Evolutionary conservation across 306 rosid genomes (phyloP), one percentile per base, ranked within the genome.

Genomic region (Leucaena leucocephala): DNA sequence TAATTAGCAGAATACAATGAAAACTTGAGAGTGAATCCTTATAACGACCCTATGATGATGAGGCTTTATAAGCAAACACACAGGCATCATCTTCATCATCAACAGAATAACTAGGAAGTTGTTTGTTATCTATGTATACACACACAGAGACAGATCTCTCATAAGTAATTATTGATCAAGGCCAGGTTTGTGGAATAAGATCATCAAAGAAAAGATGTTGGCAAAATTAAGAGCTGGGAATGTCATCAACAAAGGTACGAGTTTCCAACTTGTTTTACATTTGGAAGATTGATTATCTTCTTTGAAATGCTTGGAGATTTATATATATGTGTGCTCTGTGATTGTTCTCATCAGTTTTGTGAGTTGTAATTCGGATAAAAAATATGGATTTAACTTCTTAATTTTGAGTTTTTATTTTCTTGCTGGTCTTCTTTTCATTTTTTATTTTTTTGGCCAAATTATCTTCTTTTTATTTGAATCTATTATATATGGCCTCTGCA

Each of bases 1-100:
- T 59, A 57, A 67, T 35, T 74, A 82, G 34, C 33, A 62, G 39
- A 54, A n/a, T 13, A 12, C 46, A 52, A 33, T 49, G 40, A 49
- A 73, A 48, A 65, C 86, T 84, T 85, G 80, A 81, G 43, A 57
- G 42, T 64, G 82, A 83, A 85, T 79, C 63, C 78, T 76, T 80
- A 74, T 63, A 48, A 49, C 44, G 4, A 65, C 19, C 71, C 0
- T 27, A 4, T 9, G 63, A 72, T 0, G 21, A 11, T n/a, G 71
- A 74, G 75, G 46, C 82, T 74, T 77, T 80, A 71, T 74, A 75
- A 59, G n/a, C 74, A 52, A 78, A 39, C 42, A 45, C 44, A 19
- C 27, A 17, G 63, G 63, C 12, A 19, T n/a, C 62, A 35, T n/a
- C 52, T 72, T 42, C 54, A 38, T 19, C 66, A 46, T 12, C 68